phyloP scores from a whole-genome alignment of 2,329 filamentous ascomycete genomes.

The Pseudogymnoascus sp. region DNA sequence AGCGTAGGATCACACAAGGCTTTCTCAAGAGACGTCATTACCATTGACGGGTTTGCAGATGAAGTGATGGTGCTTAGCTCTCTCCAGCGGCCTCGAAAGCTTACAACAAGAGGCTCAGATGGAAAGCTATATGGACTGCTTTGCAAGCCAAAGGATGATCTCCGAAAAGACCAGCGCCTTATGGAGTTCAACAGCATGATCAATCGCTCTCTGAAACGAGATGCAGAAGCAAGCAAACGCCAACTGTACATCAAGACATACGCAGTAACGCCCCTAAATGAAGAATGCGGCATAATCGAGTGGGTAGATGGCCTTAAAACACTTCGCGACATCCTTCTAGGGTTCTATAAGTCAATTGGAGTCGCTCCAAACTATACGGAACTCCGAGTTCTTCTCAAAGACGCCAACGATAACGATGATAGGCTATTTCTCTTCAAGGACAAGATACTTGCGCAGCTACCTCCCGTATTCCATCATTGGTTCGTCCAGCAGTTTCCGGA shows the following conservation, averaged over 20 bases:
- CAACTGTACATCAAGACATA: constrained; percentile 96
- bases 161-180: constrained; percentile 92
- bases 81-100: constrained; percentile 81
- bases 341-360: constrained; percentile 67
- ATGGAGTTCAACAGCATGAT: constrained; percentile 99
- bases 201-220: constrained; percentile 85
- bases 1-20: constrained; percentile 70
- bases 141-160: constrained; percentile 96
- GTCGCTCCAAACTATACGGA: constrained; percentile 62
- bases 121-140: constrained; percentile 82
- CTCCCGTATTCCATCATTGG: constrained; percentile 83
- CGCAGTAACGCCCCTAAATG: constrained; percentile 90
- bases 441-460: constrained; percentile 57
- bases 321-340: constrained; percentile 80
- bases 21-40: constrained; percentile 79
- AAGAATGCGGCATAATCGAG: constrained; percentile 95
- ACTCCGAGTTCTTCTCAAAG: constrained; percentile 57
- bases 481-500: constrained; percentile 93
- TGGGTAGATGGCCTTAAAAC: constrained; percentile 97
- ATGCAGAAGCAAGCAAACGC: constrained; percentile 81
- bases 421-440: constrained; percentile 68
- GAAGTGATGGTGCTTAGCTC: constrained; percentile 87
- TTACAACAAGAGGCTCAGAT: constrained; percentile 82
- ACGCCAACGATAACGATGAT: constrained; percentile 44
- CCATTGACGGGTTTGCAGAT: constrained; percentile 72